These are phyloP conservation scores for Coccomyxa sp. DNA, from an alignment of 139 green algal genomes.

Conservation along the genomic window DNA sequence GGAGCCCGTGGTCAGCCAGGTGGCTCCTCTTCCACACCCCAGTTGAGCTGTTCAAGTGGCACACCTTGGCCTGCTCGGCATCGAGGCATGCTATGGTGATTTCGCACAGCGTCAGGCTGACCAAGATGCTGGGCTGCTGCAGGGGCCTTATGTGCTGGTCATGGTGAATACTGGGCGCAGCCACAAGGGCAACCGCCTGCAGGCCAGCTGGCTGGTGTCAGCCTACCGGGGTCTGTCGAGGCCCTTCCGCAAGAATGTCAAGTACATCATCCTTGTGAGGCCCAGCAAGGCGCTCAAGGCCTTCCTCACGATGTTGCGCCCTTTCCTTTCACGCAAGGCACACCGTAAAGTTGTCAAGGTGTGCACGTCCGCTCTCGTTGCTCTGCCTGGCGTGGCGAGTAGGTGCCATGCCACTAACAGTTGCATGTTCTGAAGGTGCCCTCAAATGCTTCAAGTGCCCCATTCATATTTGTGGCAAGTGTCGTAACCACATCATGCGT, in stretches of 20 bases:
- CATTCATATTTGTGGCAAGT: not conserved
- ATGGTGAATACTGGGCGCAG: conserved; percentile 12
- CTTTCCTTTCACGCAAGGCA: conserved; percentile 65
- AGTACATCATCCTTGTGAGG: conserved; percentile 68
- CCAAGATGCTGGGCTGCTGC: not conserved
- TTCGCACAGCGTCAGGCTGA: too few relatives aligned
- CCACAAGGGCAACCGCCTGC: conserved; percentile 28
- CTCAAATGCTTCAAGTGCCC: not conserved
- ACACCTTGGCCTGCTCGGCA: too few relatives aligned
- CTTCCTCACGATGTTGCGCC: conserved; percentile 52
- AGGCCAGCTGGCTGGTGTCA: conserved; percentile 60
- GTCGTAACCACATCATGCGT: not conserved
- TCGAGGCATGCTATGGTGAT: too few relatives aligned
- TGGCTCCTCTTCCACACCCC: not conserved
- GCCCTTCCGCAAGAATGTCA: conserved; percentile 75
- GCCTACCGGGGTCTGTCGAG: conserved; percentile 57
- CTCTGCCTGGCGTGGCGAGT: not conserved
- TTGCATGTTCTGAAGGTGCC: not conserved
- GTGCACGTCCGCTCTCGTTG: not conserved
- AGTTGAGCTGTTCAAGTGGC: not conserved
- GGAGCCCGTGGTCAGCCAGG: conserved; percentile 56
- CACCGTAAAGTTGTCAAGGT: conserved; percentile 63
- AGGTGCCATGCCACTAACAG: not conserved
- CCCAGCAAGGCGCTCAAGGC: conserved; percentile 52
- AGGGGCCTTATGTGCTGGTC: conserved; percentile 46